A percentile compares a stretch with the other conserved stretches of the same genome.
These are phyloP conservation scores for Tetragonia tetragonoides DNA, from an alignment of 148 eudicot species.

Conservation along the genomic window DNA sequence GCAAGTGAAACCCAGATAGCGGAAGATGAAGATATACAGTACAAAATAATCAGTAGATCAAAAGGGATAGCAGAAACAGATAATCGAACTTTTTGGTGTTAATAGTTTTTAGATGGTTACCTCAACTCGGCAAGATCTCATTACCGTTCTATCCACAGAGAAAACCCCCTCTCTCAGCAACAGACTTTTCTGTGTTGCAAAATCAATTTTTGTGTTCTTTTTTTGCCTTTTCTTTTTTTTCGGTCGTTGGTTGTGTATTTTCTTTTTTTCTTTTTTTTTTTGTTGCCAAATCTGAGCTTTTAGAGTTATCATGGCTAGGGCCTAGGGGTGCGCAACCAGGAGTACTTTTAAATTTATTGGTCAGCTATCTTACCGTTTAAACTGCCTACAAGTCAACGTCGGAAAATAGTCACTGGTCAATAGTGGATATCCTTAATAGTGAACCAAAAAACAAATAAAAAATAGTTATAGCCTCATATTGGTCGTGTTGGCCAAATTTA, in stretches of 20 bases:
- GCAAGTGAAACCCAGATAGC: background rate
- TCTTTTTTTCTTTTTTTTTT: too few relatives aligned
- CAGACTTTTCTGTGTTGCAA: background rate
- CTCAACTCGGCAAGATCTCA: slow-evolving; percentile 20
- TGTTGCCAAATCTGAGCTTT: too few relatives aligned
- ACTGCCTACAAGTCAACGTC: too few relatives aligned
- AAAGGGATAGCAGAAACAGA: background rate
- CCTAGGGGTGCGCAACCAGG: too few relatives aligned
- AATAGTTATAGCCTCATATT: too few relatives aligned
- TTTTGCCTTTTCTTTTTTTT: background rate
- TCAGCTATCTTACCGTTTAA: too few relatives aligned
- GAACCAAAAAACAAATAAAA: too few relatives aligned
- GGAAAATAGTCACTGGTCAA: too few relatives aligned
- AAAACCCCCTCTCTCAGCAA: background rate
- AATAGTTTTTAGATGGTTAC: slow-evolving; percentile 18
- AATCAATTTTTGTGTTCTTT: background rate
- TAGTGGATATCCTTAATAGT: too few relatives aligned
- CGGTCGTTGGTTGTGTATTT: background rate
- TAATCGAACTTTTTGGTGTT: background rate
- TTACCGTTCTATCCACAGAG: background rate
- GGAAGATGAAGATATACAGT: background rate
- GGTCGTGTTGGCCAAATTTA: too few relatives aligned
- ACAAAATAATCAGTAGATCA: background rate
- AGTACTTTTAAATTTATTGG: too few relatives aligned
- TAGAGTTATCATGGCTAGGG: too few relatives aligned